phyloP scores from a whole-genome alignment of 192 early-diverging fungal genomes.

The Coemansia sp. region DNA sequence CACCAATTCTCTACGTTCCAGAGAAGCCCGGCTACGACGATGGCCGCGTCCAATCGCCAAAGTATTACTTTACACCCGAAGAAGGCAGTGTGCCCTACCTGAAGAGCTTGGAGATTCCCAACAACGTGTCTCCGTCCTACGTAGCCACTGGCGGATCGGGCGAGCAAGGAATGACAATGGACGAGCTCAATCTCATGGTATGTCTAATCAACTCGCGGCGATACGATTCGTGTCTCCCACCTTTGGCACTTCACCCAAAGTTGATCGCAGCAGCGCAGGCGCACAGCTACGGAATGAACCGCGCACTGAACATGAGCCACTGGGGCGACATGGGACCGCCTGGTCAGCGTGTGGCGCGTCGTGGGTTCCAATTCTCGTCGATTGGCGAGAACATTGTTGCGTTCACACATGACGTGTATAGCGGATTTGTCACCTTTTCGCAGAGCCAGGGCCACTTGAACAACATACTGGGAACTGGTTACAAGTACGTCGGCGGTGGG shows the following conservation, averaged over 20 bases:
- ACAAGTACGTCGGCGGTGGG: conserved; percentile 39
- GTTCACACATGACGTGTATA: conserved; percentile 21
- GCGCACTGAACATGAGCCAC: conserved; percentile 46
- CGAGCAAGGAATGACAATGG: conserved; percentile 35
- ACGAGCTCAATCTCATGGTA: conserved; percentile 45
- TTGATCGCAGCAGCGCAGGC: conserved; percentile 45
- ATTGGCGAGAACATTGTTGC: conserved; percentile 39
- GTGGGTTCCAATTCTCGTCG: conserved; percentile 31
- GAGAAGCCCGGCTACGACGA: conserved; percentile 14
- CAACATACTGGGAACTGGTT: conserved; percentile 32
- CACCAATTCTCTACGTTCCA: neutral
- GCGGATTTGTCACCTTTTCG: conserved; percentile 23
- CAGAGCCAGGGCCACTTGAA: conserved; percentile 37
- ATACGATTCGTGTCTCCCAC: conserved; percentile 38
- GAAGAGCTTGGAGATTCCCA: conserved; percentile 13
- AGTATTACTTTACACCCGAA: conserved; percentile 39
- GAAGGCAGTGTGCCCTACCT: conserved; percentile 40
- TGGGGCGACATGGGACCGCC: conserved; percentile 20
- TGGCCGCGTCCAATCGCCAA: conserved; percentile 21
- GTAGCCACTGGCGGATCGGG: conserved; percentile 28
- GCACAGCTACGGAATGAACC: conserved; percentile 56
- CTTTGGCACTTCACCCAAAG: conserved; percentile 35
- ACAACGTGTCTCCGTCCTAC: conserved; percentile 30
- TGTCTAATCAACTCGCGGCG: conserved; percentile 51
- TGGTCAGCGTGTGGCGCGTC: conserved; percentile 28